Evolutionary conservation across 2,329 filamentous ascomycete genomes (phyloP).

Genomic region (Trichoderma oligosporum): DNA sequence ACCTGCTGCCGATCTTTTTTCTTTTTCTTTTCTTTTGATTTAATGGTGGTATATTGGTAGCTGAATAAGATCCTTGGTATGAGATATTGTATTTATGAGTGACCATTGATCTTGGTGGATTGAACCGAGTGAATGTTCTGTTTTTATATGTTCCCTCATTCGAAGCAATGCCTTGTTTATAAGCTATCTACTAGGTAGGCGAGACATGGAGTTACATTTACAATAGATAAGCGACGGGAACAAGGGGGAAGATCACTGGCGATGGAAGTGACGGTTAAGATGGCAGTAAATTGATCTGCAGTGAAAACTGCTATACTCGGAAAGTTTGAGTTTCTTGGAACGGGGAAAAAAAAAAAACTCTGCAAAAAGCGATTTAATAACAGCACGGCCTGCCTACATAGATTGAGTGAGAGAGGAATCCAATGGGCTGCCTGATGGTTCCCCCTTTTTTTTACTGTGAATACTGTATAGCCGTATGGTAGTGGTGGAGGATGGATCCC

Average conservation of each 20-base stretch:
- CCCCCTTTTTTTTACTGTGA: too few species aligned
- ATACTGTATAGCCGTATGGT: too few species aligned
- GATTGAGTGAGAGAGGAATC: too few species aligned
- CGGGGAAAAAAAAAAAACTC: too few species aligned
- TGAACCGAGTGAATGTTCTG: too few species aligned
- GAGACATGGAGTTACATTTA: not conserved
- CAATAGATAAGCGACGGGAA: slow-evolving; percentile 7
- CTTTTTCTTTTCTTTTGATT: too few species aligned
- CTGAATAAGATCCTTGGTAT: too few species aligned
- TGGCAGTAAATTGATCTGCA: not conserved
- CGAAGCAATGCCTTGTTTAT: not conserved
- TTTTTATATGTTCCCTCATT: not conserved
- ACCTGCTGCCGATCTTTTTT: not conserved
- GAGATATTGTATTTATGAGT: not conserved
- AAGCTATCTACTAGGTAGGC: not conserved
- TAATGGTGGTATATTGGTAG: not conserved
- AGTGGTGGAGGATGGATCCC: too few species aligned
- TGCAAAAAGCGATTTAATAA: too few species aligned
- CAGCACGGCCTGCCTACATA: too few species aligned
- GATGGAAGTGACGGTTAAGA: not conserved
- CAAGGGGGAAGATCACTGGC: not conserved
- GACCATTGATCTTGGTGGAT: not conserved
- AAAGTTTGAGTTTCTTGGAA: not conserved
- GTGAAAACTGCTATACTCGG: not conserved
- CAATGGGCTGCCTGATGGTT: too few species aligned